Evolutionary conservation across 306 rosid species (phyloP).

Genomic region (Calophaca sinica): DNA sequence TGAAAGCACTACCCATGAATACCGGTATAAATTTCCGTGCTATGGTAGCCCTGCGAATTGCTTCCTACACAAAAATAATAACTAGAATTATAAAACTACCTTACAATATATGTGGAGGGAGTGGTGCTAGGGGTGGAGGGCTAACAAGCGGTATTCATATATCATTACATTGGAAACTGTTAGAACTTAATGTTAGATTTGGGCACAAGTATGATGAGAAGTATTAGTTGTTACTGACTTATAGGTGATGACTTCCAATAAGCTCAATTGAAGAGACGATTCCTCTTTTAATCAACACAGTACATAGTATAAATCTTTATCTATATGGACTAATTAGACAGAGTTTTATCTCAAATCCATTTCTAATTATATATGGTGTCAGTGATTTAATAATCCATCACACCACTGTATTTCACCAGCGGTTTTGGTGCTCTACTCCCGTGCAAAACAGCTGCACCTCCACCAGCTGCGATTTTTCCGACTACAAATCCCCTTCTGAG

Average conservation of each 20-base stretch:
- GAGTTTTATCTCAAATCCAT: no score
- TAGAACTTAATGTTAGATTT: conserved; percentile 14
- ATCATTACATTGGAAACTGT: neutral
- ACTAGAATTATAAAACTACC: conserved; percentile 6
- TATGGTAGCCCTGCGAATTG: conserved; percentile 88
- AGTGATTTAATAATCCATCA: no score
- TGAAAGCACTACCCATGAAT: conserved; percentile 98
- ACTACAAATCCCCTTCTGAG: neutral
- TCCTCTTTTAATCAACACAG: neutral
- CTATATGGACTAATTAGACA: neutral
- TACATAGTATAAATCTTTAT: neutral
- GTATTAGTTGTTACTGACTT: conserved; percentile 10
- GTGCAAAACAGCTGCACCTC: no score
- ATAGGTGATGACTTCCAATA: neutral
- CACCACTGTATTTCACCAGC: no score
- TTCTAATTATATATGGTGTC: no score
- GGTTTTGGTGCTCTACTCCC: no score
- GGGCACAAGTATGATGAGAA: conserved; percentile 12
- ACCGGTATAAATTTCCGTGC: conserved; percentile 89
- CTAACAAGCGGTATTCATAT: neutral
- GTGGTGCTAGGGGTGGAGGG: neutral
- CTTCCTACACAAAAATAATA: conserved; percentile 63
- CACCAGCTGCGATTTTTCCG: no score
- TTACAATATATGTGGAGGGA: conserved; percentile 26
- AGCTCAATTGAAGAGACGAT: neutral